Percentiles rank a stretch among this genome's conserved stretches.
phyloP scores from a whole-genome alignment of 805 yeast genomes.

The Saccharomyces paradoxus region DNA sequence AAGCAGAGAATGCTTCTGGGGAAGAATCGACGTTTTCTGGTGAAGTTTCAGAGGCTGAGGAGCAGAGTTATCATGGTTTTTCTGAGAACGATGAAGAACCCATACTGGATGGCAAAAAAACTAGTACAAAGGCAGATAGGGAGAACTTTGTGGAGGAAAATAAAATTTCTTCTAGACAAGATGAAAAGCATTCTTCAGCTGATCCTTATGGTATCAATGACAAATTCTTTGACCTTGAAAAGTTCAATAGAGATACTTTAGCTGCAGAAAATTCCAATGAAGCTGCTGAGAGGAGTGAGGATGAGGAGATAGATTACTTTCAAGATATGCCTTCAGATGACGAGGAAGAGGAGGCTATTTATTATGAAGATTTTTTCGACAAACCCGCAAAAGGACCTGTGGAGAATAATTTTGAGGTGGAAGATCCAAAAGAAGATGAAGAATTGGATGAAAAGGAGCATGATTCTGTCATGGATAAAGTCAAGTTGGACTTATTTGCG shows the following conservation, averaged over 20 bases:
- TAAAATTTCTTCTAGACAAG: slow-evolving; percentile 4
- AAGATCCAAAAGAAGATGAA: slow-evolving; percentile 28
- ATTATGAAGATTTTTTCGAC: slow-evolving; percentile 63
- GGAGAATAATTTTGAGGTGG: slow-evolving; percentile 3
- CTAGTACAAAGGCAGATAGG: slow-evolving; percentile 23
- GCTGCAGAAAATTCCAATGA: slow-evolving; percentile 45
- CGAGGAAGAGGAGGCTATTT: slow-evolving; percentile 45
- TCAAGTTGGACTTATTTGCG: slow-evolving; percentile 56
- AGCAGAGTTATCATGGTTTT: slow-evolving; percentile 24
- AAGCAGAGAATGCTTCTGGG: slow-evolving; percentile 20
- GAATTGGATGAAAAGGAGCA: slow-evolving; percentile 50
- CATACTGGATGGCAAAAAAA: slow-evolving; percentile 25
- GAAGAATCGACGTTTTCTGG: slow-evolving; percentile 24
- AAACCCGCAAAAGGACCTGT: slow-evolving; percentile 17
- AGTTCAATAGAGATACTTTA: slow-evolving; percentile 68
- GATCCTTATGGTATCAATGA: slow-evolving; percentile 70
- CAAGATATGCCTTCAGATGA: slow-evolving; percentile 47
- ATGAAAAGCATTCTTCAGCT: slow-evolving; percentile 25
- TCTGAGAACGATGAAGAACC: slow-evolving; percentile 17
- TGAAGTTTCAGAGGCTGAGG: slow-evolving; percentile 23
- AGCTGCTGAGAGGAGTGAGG: slow-evolving; percentile 37
- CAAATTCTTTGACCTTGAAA: slow-evolving; percentile 76
- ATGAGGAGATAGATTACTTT: slow-evolving; percentile 45
- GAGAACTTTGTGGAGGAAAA: slow-evolving; percentile 26
- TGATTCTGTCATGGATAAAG: slow-evolving; percentile 51